Conservation (phyloP, 2,329 filamentous ascomycete species). For the Sarocladium brachiariae region DNA sequence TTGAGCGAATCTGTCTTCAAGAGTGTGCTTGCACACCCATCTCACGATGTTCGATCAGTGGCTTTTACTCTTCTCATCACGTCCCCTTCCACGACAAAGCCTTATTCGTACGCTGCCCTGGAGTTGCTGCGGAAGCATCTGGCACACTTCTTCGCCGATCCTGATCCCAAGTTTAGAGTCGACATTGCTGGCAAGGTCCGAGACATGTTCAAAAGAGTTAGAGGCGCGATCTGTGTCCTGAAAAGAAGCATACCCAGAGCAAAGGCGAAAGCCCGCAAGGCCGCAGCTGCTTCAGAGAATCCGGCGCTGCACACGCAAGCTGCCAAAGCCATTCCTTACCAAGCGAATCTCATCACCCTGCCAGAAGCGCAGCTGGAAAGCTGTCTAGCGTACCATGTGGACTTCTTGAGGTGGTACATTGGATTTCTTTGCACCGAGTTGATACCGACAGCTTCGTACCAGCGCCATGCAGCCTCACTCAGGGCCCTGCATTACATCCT, state of each 20-base stretch:
- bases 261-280: conserved; percentile 29
- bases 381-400: conserved; percentile 43
- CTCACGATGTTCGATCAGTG: conserved; percentile 64
- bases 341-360: conserved; percentile 32
- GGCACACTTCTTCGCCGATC: conserved; percentile 69
- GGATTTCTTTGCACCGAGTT: conserved; percentile 68
- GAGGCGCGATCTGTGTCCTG: conserved; percentile 56
- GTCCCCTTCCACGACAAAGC: conserved; percentile 66
- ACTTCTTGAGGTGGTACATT: conserved; percentile 70
- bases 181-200: conserved; percentile 70
- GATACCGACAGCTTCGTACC: conserved; percentile 77
- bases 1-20: conserved; percentile 40
- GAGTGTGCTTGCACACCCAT: conserved; percentile 46
- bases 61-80: conserved; percentile 74
- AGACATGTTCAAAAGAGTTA: conserved; percentile 68
- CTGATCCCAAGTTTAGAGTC: conserved; percentile 79
- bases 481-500: conserved; percentile 64
- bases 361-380: conserved; percentile 29
- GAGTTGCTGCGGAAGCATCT: conserved; percentile 58
- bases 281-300: conserved; percentile 15
- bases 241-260: conserved; percentile 35
- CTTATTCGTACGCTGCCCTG: conserved; percentile 59
- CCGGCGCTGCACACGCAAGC: conserved; percentile 9
- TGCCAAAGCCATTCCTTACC: conserved; percentile 27
- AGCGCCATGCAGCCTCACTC: conserved; percentile 76